Conservation (phyloP, 2,329 filamentous ascomycete genomes). For the Cladosporium austrohemisphaericum region DNA sequence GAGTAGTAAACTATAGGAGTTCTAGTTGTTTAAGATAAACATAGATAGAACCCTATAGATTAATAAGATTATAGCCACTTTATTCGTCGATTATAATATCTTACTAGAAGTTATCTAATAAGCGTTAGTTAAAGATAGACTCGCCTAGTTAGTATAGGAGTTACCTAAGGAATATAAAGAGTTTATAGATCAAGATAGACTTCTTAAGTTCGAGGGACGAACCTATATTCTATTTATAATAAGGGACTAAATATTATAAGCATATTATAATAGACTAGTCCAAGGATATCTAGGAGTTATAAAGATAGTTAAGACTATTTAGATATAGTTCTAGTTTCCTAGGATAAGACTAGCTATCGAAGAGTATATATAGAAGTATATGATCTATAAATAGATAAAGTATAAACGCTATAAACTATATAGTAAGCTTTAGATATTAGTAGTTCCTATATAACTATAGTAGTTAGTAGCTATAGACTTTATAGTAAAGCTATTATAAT, state of each 20-base stretch:
- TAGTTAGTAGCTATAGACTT: background rate
- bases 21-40: conserved; percentile 14
- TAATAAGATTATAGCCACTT: background rate
- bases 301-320: background rate
- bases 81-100: no score
- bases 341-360: background rate
- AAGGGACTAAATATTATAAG: background rate
- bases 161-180: background rate
- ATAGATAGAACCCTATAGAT: conserved; percentile 13
- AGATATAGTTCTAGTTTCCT: background rate
- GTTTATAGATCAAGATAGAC: no score
- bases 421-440: no score
- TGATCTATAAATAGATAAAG: no score
- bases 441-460: no score
- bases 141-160: no score
- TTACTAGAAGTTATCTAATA: background rate
- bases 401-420: no score
- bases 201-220: background rate
- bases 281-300: background rate
- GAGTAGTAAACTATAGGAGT: background rate
- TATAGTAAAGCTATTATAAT: background rate
- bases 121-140: no score
- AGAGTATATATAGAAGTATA: no score
- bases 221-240: background rate
- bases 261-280: background rate